Evolutionary conservation across 345 rosid genomes (phyloP).

Genomic region (Raphanus raphanistrum): DNA sequence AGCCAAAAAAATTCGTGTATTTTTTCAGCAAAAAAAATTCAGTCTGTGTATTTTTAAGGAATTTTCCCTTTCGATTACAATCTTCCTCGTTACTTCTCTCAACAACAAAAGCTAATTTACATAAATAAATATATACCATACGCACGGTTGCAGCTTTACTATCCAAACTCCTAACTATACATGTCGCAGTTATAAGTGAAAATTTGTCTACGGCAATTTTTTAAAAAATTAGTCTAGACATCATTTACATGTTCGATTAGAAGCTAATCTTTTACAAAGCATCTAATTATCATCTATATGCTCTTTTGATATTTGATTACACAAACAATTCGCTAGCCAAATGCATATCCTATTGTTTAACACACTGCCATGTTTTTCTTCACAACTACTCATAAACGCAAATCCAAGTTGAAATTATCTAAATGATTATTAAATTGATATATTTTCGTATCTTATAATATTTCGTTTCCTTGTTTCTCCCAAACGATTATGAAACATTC

Average conservation of each 20-base stretch:
- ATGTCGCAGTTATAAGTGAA: not conserved
- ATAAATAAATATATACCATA: slow-evolving; percentile 2
- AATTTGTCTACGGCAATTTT: not conserved
- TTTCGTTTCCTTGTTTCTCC: not conserved
- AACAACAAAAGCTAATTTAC: not conserved
- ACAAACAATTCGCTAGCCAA: not conserved
- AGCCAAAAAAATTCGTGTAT: no score
- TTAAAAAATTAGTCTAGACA: not conserved
- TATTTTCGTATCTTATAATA: not conserved
- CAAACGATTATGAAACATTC: not conserved
- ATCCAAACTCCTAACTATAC: not conserved
- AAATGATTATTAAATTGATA: not conserved
- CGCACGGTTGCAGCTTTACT: slow-evolving; percentile 27
- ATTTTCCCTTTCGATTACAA: slow-evolving; percentile 35
- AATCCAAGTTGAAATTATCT: not conserved
- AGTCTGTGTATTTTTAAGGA: no score
- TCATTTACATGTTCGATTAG: not conserved
- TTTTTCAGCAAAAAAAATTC: no score
- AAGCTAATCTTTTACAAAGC: not conserved
- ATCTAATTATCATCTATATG: not conserved
- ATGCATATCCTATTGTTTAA: not conserved
- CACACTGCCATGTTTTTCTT: not conserved
- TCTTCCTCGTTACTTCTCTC: slow-evolving; percentile 34
- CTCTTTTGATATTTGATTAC: not conserved
- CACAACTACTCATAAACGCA: not conserved